Conservation (phyloP, 164 flowering plant species). For the Hamamelis virginiana region DNA sequence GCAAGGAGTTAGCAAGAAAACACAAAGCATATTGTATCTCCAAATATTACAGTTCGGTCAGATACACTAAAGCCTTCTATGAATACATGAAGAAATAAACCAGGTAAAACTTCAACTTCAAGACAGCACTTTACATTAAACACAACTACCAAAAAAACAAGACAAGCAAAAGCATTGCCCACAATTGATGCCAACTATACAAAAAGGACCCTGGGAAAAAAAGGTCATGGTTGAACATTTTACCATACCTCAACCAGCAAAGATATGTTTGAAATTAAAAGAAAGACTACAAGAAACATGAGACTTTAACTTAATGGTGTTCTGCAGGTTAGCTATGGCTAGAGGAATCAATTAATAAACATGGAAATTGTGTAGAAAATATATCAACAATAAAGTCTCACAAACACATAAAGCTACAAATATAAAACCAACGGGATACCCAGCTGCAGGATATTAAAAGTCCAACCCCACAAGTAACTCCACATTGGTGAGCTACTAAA, state of each 20-base stretch:
- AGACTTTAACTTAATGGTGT: neutral
- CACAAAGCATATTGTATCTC: neutral
- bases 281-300: slow-evolving; percentile 3
- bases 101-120: neutral
- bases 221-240: neutral
- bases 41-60: neutral
- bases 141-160: neutral
- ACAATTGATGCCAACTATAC: neutral
- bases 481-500: slow-evolving; percentile 26
- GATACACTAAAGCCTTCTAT: neutral
- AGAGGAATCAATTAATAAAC: neutral
- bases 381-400: slow-evolving; percentile 11
- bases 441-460: slow-evolving; percentile 17
- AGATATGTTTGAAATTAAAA: neutral
- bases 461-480: slow-evolving; percentile 24
- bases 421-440: slow-evolving; percentile 18
- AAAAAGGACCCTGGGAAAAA: neutral
- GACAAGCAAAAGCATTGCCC: neutral
- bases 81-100: neutral
- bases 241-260: neutral
- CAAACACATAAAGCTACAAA: slow-evolving; percentile 12
- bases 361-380: neutral
- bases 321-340: too few species aligned
- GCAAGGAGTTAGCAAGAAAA: neutral
- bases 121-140: neutral